A percentile compares a stretch with the other conserved stretches of the same genome.
phyloP scores from a whole-genome alignment of 257 asterid genomes.

The Henckelia pumila region DNA sequence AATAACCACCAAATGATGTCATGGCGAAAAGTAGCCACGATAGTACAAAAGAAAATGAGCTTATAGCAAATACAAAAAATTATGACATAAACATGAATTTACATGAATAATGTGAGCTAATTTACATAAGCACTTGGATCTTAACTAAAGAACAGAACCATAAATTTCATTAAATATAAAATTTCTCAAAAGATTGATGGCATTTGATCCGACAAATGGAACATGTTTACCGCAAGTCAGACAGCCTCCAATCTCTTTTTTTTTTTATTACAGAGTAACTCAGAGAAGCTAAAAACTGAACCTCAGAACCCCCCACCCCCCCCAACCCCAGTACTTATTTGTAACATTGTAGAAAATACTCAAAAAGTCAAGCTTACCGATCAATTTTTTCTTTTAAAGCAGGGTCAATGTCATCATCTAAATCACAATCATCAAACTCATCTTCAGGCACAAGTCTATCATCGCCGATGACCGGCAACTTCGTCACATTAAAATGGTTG shows the following conservation, averaged over 20 bases:
- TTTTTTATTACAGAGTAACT: background rate
- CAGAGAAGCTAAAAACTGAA: too few species aligned
- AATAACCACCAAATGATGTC: slow-evolving; percentile 11
- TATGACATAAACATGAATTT: background rate
- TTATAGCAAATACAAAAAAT: too few species aligned
- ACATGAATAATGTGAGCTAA: background rate
- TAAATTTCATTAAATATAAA: background rate
- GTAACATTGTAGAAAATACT: slow-evolving; percentile 21
- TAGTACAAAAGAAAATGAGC: background rate
- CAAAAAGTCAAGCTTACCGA: slow-evolving; percentile 51
- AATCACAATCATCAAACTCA: slow-evolving; percentile 69
- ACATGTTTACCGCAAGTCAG: background rate
- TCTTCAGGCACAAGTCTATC: slow-evolving; percentile 55
- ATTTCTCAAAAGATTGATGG: background rate
- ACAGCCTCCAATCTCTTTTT: background rate
- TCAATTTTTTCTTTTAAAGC: slow-evolving; percentile 87
- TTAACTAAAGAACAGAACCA: background rate
- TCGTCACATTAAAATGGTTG: slow-evolving; percentile 39
- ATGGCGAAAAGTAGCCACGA: background rate
- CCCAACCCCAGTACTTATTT: slow-evolving; percentile 6
- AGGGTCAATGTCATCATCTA: slow-evolving; percentile 88
- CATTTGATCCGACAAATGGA: background rate
- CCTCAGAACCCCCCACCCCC: too few species aligned
- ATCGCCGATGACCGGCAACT: slow-evolving; percentile 47
- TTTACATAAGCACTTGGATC: background rate